phyloP scores from a whole-genome alignment of 108 stramenopile genomes.

The Licmophora abbreviata region DNA sequence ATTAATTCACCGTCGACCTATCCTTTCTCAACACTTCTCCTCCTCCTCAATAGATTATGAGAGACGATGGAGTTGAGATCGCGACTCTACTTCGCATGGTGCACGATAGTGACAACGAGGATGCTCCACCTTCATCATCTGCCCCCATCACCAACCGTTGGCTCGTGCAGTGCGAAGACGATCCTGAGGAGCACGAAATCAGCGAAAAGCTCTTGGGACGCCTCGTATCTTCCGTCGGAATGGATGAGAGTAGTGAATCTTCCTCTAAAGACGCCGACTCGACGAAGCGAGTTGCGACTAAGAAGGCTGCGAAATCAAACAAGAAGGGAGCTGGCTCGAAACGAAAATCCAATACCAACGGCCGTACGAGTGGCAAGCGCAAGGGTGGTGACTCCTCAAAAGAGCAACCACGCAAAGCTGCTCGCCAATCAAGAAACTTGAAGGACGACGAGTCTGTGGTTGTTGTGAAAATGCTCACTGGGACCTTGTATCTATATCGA shows the following conservation, averaged over 20 bases:
- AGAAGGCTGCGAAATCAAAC: background rate
- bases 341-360: constrained; percentile 1
- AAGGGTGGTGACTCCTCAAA: background rate
- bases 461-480: constrained; percentile 52
- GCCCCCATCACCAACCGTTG: constrained; percentile 8
- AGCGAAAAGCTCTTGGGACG: constrained; percentile 15
- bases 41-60: constrained; percentile 17
- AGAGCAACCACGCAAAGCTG: background rate
- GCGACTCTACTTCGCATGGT: constrained; percentile 12
- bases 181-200: constrained; percentile 12
- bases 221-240: no score
- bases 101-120: constrained; percentile 3
- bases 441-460: constrained; percentile 31
- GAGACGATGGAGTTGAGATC: constrained; percentile 11
- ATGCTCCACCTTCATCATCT: no score
- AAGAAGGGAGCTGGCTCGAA: constrained; percentile 10
- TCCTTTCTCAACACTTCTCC: background rate
- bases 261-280: constrained; percentile 5
- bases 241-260: constrained; percentile 13
- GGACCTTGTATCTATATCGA: constrained; percentile 60
- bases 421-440: constrained; percentile 15
- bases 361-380: background rate
- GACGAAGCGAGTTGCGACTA: background rate
- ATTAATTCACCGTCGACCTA: background rate
- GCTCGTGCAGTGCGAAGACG: constrained; percentile 17